phyloP scores from a whole-genome alignment of 83 land plant species.

The Thuja plicata region DNA sequence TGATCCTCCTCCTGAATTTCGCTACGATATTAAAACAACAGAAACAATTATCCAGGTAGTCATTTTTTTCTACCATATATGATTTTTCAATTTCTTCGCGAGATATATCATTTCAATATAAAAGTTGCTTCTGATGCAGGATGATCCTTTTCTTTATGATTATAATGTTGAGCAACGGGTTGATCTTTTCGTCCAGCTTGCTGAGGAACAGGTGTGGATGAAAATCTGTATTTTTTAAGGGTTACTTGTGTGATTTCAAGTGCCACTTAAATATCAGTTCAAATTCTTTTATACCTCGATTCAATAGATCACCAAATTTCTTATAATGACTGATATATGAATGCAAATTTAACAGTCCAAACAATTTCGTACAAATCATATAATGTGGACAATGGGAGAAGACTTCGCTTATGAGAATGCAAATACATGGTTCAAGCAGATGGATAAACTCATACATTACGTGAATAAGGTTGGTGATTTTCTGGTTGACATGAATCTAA shows the following conservation, averaged over 20 bases:
- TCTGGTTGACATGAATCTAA: background rate
- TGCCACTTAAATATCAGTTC: background rate
- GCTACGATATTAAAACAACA: slow-evolving; percentile 63
- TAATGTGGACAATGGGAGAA: slow-evolving; percentile 98
- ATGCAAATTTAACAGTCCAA: slow-evolving; percentile 51
- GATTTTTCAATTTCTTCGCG: slow-evolving; percentile 3
- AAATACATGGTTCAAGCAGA: slow-evolving; percentile 90
- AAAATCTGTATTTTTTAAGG: background rate
- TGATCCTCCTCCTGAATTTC: slow-evolving; percentile 64
- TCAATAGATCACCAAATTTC: slow-evolving; percentile 1
- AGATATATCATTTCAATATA: background rate
- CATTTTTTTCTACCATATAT: background rate
- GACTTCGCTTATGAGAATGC: slow-evolving; percentile 95
- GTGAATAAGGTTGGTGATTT: slow-evolving; percentile 70
- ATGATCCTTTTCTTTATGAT: slow-evolving; percentile 80
- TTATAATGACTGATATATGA: background rate
- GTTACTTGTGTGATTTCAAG: background rate
- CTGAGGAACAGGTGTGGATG: slow-evolving; percentile 65
- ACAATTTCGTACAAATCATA: slow-evolving; percentile 85
- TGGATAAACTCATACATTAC: slow-evolving; percentile 95
- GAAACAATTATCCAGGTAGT: slow-evolving; percentile 54
- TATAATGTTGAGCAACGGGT: slow-evolving; percentile 89
- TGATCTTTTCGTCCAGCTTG: slow-evolving; percentile 79
- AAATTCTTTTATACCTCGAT: background rate
- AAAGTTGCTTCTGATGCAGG: slow-evolving; percentile 45